Conservation (phyloP, 2,329 filamentous ascomycete genomes). For the Penicillium sp. region DNA sequence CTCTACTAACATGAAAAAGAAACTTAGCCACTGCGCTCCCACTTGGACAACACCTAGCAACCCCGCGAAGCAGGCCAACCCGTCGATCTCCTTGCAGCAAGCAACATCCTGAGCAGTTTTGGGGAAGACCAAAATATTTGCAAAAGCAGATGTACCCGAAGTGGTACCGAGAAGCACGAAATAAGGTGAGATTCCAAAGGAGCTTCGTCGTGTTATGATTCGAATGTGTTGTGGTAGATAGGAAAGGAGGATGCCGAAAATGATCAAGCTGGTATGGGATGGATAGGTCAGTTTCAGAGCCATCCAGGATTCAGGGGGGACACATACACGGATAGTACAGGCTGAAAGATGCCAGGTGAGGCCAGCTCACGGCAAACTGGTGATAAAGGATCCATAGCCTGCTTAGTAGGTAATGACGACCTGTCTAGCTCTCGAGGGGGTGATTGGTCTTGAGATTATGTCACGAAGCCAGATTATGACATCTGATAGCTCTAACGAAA, state of each 20-base stretch:
- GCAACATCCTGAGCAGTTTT: constrained; percentile 77
- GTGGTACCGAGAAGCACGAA: constrained; percentile 94
- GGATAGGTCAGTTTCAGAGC: background rate
- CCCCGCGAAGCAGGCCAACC: constrained; percentile 80
- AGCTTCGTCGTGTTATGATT: constrained; percentile 81
- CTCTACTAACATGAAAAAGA: constrained; percentile 76
- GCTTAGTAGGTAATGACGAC: background rate
- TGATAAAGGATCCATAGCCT: constrained; percentile 24
- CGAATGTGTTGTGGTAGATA: constrained; percentile 94
- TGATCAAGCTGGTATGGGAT: constrained; percentile 60
- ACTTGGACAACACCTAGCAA: constrained; percentile 88
- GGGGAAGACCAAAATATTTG: constrained; percentile 88
- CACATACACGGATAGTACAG: constrained; percentile 21
- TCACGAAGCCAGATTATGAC: background rate
- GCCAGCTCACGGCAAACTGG: constrained; percentile 53
- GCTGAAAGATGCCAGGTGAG: constrained; percentile 47
- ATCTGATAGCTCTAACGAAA: background rate
- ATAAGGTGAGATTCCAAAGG: constrained; percentile 92
- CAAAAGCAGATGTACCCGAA: constrained; percentile 82
- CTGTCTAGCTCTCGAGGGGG: background rate
- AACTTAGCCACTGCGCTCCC: constrained; percentile 87
- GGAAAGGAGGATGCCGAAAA: constrained; percentile 84
- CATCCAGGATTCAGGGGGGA: background rate
- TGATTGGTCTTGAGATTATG: background rate
- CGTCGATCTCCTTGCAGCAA: constrained; percentile 80